phyloP scores from a whole-genome alignment of 768 basidiomycete species.

The Coprinellus micaceus region DNA sequence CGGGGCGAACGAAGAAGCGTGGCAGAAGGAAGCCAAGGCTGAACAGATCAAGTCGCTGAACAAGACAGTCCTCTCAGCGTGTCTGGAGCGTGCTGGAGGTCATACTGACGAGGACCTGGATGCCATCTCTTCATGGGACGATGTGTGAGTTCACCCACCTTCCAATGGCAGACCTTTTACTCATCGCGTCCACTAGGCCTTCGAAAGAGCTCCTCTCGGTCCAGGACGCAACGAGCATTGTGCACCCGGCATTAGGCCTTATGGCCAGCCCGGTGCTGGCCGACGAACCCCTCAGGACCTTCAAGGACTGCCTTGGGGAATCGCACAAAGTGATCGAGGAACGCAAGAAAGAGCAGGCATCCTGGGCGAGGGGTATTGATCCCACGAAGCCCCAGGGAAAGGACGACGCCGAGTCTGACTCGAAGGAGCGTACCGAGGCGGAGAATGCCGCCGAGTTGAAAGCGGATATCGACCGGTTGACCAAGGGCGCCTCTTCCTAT shows the following conservation, averaged over 20 bases:
- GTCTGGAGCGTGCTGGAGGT: constrained; percentile 1
- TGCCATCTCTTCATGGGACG: too few species aligned
- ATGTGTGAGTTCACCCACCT: too few species aligned
- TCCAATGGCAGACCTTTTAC: too few species aligned
- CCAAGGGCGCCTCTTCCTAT: background rate
- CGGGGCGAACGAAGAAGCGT: background rate
- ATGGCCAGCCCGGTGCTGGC: background rate
- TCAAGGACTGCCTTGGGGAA: background rate
- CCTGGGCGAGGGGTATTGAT: background rate
- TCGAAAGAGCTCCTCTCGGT: background rate
- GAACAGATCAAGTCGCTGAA: background rate
- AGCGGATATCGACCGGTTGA: too few species aligned
- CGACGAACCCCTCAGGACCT: background rate
- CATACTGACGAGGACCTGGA: background rate
- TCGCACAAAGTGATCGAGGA: constrained; percentile 8
- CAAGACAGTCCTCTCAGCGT: background rate
- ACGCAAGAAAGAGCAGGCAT: constrained; percentile 10
- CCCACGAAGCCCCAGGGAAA: background rate
- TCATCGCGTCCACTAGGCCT: too few species aligned
- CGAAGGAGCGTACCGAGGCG: background rate
- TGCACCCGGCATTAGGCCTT: background rate
- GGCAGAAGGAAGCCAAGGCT: background rate
- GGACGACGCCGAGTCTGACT: background rate
- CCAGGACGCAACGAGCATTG: background rate
- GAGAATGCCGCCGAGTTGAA: background rate